Conservation (phyloP, 1,284 basidiomycete species). For the Sanghuangporus baumii region DNA sequence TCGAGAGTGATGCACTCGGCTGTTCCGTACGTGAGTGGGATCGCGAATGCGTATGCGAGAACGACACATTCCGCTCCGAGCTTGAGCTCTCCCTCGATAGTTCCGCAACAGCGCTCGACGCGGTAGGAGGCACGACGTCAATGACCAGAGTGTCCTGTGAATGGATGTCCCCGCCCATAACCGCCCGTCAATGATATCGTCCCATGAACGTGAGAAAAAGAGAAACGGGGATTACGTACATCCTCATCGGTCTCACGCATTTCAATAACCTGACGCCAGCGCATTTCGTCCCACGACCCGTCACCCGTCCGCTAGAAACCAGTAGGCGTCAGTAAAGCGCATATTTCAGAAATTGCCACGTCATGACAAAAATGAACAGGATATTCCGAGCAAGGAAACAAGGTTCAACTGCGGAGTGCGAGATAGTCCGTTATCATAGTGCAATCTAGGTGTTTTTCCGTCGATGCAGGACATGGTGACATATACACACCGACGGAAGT, state of each 20-base stretch:
- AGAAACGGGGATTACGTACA: neutral
- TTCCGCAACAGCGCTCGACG: neutral
- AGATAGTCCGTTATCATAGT: neutral
- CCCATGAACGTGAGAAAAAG: neutral
- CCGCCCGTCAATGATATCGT: neutral
- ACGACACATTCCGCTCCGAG: neutral
- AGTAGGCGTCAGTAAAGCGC: neutral
- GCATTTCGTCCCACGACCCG: slow-evolving; percentile 9
- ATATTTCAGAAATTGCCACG: neutral
- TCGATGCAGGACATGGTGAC: neutral
- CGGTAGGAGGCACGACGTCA: slow-evolving; percentile 1
- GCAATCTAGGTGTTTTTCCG: neutral
- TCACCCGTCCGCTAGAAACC: neutral
- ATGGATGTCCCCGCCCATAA: neutral
- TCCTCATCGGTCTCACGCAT: neutral
- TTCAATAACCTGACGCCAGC: slow-evolving; percentile 12
- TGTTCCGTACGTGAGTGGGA: neutral
- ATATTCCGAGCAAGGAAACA: neutral
- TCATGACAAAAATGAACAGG: neutral
- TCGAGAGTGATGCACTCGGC: neutral
- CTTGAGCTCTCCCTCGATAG: neutral
- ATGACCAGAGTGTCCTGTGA: slow-evolving; percentile 2
- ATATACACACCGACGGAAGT: no score
- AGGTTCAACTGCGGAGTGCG: neutral
- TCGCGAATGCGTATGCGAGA: neutral